A percentile compares a stretch with the other conserved stretches of the same genome.
phyloP scores from a whole-genome alignment of 2,329 filamentous ascomycete genomes.

The Talaromyces albobiverticillius region DNA sequence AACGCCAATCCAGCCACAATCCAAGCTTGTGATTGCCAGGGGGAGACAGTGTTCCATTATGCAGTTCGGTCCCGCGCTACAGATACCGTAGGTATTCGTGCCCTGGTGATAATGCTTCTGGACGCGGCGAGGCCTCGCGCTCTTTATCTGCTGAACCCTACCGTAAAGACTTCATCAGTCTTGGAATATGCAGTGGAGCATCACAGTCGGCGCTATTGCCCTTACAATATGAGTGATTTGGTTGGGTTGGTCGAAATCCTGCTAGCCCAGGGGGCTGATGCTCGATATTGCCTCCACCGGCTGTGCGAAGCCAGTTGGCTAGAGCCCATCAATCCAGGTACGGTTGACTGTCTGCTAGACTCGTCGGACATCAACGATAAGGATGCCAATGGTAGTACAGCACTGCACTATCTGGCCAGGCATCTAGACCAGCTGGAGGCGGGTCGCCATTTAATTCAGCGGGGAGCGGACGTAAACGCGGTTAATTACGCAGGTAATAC shows the following conservation, averaged over 20 bases:
- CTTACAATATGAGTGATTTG: too few relatives aligned
- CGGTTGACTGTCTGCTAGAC: constrained; percentile 19
- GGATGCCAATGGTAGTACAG: constrained; percentile 21
- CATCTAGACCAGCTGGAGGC: constrained; percentile 19
- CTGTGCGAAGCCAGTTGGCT: constrained; percentile 7
- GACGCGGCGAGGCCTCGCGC: constrained; percentile 9
- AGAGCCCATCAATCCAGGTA: constrained; percentile 16
- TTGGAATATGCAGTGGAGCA: too few relatives aligned
- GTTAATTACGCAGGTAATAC: constrained; percentile 20
- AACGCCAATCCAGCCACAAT: constrained; percentile 17
- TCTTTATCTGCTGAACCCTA: constrained; percentile 13
- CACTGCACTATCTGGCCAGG: constrained; percentile 21
- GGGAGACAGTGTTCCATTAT: constrained; percentile 20
- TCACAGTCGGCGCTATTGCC: too few relatives aligned
- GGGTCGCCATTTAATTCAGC: constrained; percentile 4
- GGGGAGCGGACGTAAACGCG: constrained; percentile 19
- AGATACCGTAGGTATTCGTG: too few relatives aligned
- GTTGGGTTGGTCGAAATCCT: constrained; percentile 13
- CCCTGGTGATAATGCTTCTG: too few relatives aligned
- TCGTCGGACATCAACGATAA: constrained; percentile 17
- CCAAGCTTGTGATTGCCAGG: constrained; percentile 19
- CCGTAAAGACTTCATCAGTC: too few relatives aligned
- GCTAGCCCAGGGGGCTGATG: constrained; percentile 19
- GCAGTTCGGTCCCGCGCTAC: constrained; percentile 14
- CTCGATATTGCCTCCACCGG: constrained; percentile 15